Evolutionary conservation across 345 rosid species (phyloP), one percentile per base, ranked within the genome.

Genomic region (Toxicodendron radicans): DNA sequence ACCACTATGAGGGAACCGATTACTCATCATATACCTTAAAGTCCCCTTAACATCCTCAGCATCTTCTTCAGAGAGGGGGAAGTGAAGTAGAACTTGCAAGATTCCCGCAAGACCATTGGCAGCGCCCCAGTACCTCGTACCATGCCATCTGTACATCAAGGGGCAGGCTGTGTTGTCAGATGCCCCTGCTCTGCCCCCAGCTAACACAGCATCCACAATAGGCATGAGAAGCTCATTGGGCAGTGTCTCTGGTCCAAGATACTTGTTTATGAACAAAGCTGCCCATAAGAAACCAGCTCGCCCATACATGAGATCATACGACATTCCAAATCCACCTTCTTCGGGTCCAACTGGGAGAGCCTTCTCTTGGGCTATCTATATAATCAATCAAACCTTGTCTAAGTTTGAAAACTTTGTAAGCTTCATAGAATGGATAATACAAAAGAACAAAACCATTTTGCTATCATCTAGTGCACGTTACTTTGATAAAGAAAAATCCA

Each of bases 321-420:
- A 95, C 97, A 95, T 95, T 45, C 99, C 97, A 13, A 95, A 86
- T 20, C 99, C 97, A 17, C 99, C 99, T 83, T 92, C 97, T 77
- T 88, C 92, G 0, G 99, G 87, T 74, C 99, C 99, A 54, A 87
- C 82, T 0, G 97, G 95, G 33, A 95, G 91, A 61, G 95, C 99
- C 65, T 85, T 87, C 76, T 92, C 99, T 72, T 84, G 83, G 33
- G 99, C 97, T 24, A 88, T 77, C 97, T 92, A 77, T 46, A 53
- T 10, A 72, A 38, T 38, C 4, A 43, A 56, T 5, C 14, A 64
- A 30, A n/a, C 24, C 18, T 46, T 65, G 20, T 10, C 12, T 24
- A 65, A 3, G 12, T 16, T 21, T 46, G 35, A 23, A 5, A 24
- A 45, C 56, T 45, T 43, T n/a, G 49, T 63, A 11, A 21, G 18